phyloP scores from a whole-genome alignment of 176 grass and related monocot genomes.

The Alloteropsis semialata region DNA sequence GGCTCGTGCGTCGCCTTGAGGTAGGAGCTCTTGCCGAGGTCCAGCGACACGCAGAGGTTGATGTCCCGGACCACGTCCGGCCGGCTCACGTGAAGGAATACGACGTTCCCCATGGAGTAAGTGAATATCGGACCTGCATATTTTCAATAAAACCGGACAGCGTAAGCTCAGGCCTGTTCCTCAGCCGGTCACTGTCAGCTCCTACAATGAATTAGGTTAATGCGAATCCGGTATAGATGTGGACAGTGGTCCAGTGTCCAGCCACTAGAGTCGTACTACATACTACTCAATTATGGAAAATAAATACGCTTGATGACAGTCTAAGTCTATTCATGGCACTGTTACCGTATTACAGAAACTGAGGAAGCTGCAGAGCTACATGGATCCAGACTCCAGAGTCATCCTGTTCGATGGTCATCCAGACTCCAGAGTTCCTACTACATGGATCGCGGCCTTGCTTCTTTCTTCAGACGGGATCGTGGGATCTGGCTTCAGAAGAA shows the following conservation, averaged over 20 bases:
- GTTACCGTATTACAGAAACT: neutral
- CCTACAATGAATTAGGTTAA: neutral
- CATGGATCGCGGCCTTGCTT: neutral
- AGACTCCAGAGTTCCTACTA: too few species aligned
- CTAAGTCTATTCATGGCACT: neutral
- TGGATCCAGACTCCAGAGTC: too few species aligned
- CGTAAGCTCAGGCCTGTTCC: neutral
- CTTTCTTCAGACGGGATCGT: neutral
- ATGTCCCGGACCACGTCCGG: constrained; percentile 83
- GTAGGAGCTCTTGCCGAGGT: constrained; percentile 90
- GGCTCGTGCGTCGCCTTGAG: constrained; percentile 92
- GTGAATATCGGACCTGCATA: constrained; percentile 79
- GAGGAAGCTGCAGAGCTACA: neutral
- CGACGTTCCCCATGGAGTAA: constrained; percentile 77
- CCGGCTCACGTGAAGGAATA: constrained; percentile 83
- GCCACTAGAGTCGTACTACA: neutral
- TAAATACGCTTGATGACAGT: neutral
- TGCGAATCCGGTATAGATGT: neutral
- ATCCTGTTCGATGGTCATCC: neutral
- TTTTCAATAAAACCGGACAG: neutral
- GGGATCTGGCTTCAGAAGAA: neutral
- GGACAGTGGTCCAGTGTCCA: neutral
- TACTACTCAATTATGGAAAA: neutral
- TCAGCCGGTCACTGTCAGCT: neutral
- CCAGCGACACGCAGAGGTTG: constrained; percentile 71